These are phyloP conservation scores for Agaricus blazei DNA, from an alignment of 768 basidiomycete genomes.

Conservation along the genomic window DNA sequence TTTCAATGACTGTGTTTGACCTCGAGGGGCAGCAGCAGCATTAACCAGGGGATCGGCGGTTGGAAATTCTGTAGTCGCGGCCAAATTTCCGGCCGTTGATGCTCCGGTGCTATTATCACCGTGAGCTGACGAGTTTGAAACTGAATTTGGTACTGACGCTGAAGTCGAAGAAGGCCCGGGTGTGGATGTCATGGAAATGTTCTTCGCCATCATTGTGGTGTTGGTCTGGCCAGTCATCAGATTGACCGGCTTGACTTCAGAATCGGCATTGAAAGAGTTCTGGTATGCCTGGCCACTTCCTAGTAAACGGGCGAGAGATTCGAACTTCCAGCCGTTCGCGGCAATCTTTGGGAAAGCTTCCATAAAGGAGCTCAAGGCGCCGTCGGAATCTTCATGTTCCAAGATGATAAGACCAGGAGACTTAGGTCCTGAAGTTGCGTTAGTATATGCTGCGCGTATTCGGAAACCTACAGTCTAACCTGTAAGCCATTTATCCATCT, in stretches of 20 bases:
- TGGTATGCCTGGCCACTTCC: slow-evolving; percentile 38
- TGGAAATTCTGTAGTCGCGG: not conserved
- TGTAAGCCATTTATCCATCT: slow-evolving; percentile 52
- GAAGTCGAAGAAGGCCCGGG: not conserved
- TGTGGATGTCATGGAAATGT: not conserved
- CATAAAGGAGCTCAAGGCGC: slow-evolving; percentile 64
- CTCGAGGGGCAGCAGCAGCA: not conserved
- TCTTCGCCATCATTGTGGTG: not conserved
- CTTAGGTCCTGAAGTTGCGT: slow-evolving; percentile 46
- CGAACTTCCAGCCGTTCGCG: slow-evolving; percentile 66
- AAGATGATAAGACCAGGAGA: slow-evolving; percentile 75
- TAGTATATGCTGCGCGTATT: not conserved
- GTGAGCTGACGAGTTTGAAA: not conserved
- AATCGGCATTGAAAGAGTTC: slow-evolving; percentile 35
- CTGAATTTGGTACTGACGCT: not conserved
- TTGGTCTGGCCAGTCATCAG: slow-evolving; percentile 2
- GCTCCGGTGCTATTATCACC: not conserved
- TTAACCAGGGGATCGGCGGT: not conserved
- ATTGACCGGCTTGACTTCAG: slow-evolving; percentile 18
- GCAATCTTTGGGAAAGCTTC: slow-evolving; percentile 57
- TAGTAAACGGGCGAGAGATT: slow-evolving; percentile 45
- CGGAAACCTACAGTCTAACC: not conserved
- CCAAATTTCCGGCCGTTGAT: slow-evolving; percentile 7
- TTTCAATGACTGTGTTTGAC: not conserved
- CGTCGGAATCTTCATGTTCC: slow-evolving; percentile 73